Evolutionary conservation across 2,329 filamentous ascomycete species (phyloP), one percentile per base, ranked within the genome.

Genomic region (Colletotrichum musicola): DNA sequence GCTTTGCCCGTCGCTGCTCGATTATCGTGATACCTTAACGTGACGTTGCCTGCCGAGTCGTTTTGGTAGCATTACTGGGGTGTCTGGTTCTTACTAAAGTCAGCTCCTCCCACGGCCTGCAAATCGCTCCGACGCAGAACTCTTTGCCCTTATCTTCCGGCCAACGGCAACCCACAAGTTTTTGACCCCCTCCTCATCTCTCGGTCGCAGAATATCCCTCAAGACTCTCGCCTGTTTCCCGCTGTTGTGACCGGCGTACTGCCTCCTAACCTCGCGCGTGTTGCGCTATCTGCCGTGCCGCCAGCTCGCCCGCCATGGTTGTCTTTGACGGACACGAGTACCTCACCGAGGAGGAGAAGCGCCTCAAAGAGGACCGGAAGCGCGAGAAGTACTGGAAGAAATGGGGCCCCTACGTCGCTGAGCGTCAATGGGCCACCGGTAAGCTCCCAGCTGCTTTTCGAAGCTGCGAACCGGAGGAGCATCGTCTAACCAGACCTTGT

Each of bases 391-490:
- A 98, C 84, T 98, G 95, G 95, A 98, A 98, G 89, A 94, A 92
- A 89, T 98, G 95, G 94, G 95, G 95, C 63, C 92, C 95, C 25
- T 98, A 98, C 77, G 91, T 97, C 74, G 90, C 95, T 63, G 95
- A 98, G 84, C 87, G 95, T 77, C 95, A 98, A 84, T 98, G 95
- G 95, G 94, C 95, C 66, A 97, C 94, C 73, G 94, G 93, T 92
- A 83, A 78, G 88, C 75, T 65, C 69, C 68, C 60, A 47, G 35
- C 51, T 44, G 22, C 18, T 49, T 49, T 49, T 22, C 18, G 35
- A 22, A 10, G 30, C 30, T 10, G 30, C 30, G 30, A 35, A 35
- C 30, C 22, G 22, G 22, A 25, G 27, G 46, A 35, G 38, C 30
- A 20, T n/a, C 30, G 59, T 55, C 66, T 69, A 56, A 69, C 35